Evolutionary conservation across 768 basidiomycete species (phyloP).

Genomic region (Mycena belliarum): DNA sequence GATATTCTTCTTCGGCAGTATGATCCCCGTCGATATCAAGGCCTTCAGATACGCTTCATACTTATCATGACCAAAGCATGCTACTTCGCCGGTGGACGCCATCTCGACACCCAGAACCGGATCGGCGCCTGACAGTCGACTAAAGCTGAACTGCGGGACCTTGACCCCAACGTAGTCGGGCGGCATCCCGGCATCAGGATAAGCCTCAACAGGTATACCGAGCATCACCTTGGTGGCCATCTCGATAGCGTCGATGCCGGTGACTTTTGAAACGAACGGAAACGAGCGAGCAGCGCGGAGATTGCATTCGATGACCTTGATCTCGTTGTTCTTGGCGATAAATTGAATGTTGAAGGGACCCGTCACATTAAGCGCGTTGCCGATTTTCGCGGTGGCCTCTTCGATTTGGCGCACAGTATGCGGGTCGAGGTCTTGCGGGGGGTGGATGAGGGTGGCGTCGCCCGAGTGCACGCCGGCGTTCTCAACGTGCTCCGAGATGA

Average conservation of each 20-base stretch:
- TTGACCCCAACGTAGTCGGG: constrained; percentile 97
- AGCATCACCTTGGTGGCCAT: constrained; percentile 99
- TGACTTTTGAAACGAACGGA: constrained; percentile 99
- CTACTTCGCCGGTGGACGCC: constrained; percentile 99
- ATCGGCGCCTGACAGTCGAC: constrained; percentile 93
- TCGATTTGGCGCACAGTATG: constrained; percentile 95
- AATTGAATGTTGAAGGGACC: constrained; percentile 99
- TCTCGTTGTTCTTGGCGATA: constrained; percentile 99
- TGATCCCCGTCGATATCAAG: constrained; percentile 93
- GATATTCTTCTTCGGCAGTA: constrained; percentile 95
- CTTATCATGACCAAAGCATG: constrained; percentile 96
- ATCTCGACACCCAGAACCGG: constrained; percentile 98
- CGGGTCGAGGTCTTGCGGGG: constrained; percentile 97
- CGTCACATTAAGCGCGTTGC: constrained; percentile 95
- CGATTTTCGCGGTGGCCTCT: constrained; percentile 96
- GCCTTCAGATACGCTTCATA: constrained; percentile 99
- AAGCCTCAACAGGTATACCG: constrained; percentile 82
- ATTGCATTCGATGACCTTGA: constrained; percentile 99
- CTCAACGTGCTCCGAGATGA: constrained; percentile 98
- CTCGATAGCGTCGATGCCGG: constrained; percentile 96
- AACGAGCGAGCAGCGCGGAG: constrained; percentile 95
- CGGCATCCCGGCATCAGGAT: constrained; percentile 87
- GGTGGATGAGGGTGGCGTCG: constrained; percentile 96
- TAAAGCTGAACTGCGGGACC: constrained; percentile 99
- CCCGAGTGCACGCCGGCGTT: constrained; percentile 99